Evolutionary conservation across 148 eudicot genomes (phyloP).

Genomic region (Beta vulgaris): DNA sequence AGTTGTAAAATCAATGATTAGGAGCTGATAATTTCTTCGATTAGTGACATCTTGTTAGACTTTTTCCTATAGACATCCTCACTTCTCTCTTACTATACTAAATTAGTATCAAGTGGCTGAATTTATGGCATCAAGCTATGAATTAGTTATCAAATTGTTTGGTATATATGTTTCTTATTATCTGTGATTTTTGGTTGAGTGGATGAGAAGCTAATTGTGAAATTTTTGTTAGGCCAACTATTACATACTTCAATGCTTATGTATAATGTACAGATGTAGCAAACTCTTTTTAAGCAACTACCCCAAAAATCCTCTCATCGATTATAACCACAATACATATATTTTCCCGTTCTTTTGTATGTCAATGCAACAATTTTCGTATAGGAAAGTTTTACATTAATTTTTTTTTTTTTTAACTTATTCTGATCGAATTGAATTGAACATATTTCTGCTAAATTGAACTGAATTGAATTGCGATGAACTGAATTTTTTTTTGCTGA

Average conservation of each 20-base stretch:
- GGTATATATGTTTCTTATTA: background rate
- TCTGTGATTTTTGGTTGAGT: background rate
- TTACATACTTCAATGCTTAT: background rate
- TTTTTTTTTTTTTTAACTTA: too few relatives aligned
- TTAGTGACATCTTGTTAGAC: background rate
- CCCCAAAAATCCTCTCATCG: background rate
- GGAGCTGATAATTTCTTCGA: background rate
- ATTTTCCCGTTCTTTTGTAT: too few relatives aligned
- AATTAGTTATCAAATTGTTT: constrained; percentile 5
- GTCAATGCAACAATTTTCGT: too few relatives aligned
- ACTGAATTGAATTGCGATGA: too few relatives aligned
- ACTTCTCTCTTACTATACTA: background rate
- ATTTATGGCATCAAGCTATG: background rate
- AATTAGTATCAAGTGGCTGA: background rate
- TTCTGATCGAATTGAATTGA: too few relatives aligned
- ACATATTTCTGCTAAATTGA: too few relatives aligned
- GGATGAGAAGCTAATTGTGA: background rate
- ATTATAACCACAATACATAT: too few relatives aligned
- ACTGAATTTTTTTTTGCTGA: too few relatives aligned
- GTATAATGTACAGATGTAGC: background rate
- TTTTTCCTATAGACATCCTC: background rate
- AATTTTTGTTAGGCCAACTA: background rate
- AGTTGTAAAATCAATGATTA: constrained; percentile 21
- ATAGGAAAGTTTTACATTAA: background rate
- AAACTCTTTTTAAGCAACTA: background rate